Conservation (phyloP, 202 grass and related monocot genomes). For the Panicum hallii region DNA sequence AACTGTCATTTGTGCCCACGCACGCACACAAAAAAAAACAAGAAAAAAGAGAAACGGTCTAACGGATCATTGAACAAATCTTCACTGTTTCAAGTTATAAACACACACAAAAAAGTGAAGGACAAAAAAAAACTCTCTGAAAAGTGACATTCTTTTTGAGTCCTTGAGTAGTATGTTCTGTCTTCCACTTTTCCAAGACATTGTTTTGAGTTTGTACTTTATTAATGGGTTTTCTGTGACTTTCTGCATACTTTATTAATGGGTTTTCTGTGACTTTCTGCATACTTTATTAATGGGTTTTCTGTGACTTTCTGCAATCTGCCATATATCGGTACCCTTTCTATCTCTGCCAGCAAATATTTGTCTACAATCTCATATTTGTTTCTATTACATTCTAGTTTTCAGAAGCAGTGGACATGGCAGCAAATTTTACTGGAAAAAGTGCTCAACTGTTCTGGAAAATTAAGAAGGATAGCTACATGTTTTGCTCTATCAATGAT, state of each 20-base stretch:
- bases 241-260: no score
- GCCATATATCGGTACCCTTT: constrained; percentile 21
- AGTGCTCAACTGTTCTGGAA: constrained; percentile 59
- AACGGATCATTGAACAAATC: neutral
- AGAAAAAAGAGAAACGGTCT: neutral
- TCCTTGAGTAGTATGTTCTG: neutral
- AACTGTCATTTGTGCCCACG: no score
- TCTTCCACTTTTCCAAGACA: neutral
- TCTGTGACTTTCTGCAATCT: neutral
- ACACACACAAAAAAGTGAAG: neutral
- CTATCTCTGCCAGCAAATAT: constrained; percentile 10
- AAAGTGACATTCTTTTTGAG: neutral
- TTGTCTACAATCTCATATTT: constrained; percentile 38
- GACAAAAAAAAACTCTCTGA: neutral
- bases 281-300: neutral
- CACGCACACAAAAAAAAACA: no score
- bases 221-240: neutral
- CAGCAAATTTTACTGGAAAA: constrained; percentile 73
- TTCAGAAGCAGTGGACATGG: constrained; percentile 84
- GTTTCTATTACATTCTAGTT: constrained; percentile 63
- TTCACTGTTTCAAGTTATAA: neutral
- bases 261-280: neutral
- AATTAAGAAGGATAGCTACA: constrained; percentile 86
- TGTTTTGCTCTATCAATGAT: constrained; percentile 80
- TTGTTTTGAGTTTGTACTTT: neutral